These are phyloP conservation scores for Mycena kentingensis DNA, from an alignment of 768 basidiomycete species.

Conservation along the genomic window DNA sequence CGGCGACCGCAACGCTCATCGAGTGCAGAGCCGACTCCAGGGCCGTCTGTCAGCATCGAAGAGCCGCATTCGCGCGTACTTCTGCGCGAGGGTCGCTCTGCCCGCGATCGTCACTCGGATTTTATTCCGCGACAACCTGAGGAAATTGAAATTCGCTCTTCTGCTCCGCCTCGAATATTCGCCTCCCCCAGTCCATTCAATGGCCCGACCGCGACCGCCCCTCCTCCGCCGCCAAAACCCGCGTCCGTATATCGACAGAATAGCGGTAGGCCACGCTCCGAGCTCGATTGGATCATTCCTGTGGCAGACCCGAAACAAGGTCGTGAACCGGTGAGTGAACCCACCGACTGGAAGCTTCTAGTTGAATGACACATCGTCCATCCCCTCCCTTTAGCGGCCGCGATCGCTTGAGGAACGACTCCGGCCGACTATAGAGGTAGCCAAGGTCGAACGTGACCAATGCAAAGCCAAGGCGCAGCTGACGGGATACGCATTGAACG, in stretches of 20 bases:
- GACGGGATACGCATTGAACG: conserved; percentile 15
- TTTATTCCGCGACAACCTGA: conserved; percentile 1
- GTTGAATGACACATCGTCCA: conserved; percentile 1
- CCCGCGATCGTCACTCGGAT: background rate
- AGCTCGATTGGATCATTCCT: conserved; percentile 44
- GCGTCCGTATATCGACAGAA: background rate
- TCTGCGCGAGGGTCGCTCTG: background rate
- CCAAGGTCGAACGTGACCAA: conserved; percentile 47
- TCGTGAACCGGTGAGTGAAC: background rate
- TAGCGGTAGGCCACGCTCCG: conserved; percentile 28
- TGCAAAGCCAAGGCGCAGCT: conserved; percentile 45
- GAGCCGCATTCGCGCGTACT: background rate
- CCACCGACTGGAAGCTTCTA: background rate
- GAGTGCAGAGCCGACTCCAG: too few species aligned
- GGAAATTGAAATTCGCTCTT: background rate
- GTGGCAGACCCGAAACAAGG: conserved; percentile 32
- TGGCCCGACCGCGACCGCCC: background rate
- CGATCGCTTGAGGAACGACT: conserved; percentile 55
- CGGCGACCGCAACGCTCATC: too few species aligned
- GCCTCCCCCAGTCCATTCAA: background rate
- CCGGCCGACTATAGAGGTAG: conserved; percentile 51
- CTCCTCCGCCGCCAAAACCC: background rate
- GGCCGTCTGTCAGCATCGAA: too few species aligned
- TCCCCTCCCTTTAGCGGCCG: conserved; percentile 27
- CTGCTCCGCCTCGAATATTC: background rate